Evolutionary conservation across 495 filamentous ascomycete genomes (phyloP).

Genomic region (Acidiella bohemica): DNA sequence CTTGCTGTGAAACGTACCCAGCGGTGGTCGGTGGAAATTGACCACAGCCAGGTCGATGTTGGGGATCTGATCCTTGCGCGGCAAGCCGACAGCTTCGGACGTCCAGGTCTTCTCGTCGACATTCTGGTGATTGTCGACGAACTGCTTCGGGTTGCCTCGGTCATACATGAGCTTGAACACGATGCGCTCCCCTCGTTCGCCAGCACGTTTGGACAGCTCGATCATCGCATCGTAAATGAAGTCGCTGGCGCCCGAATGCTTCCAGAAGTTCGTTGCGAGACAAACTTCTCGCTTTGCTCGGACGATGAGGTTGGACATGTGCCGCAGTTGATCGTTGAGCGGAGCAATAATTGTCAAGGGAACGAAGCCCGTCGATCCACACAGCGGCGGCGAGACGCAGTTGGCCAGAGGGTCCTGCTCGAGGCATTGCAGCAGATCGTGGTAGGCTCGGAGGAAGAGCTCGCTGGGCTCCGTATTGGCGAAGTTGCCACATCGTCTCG

Average conservation of each 20-base stretch:
- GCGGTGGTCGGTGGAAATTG: constrained; percentile 56
- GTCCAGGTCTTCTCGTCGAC: constrained; percentile 46
- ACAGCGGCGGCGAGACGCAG: constrained; percentile 55
- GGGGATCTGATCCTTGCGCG: constrained; percentile 48
- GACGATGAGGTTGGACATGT: constrained; percentile 63
- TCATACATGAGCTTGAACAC: constrained; percentile 68
- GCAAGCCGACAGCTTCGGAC: constrained; percentile 43
- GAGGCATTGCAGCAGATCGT: constrained; percentile 49
- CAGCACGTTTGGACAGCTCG: constrained; percentile 53
- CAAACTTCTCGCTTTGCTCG: constrained; percentile 59
- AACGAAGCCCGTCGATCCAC: constrained; percentile 52
- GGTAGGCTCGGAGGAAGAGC: constrained; percentile 54
- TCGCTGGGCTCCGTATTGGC: constrained; percentile 48
- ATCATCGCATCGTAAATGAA: constrained; percentile 53
- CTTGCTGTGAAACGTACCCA: constrained; percentile 69
- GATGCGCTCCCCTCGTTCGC: constrained; percentile 41
- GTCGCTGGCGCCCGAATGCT: constrained; percentile 48
- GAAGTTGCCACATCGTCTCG: constrained; percentile 53
- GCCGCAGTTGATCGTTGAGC: constrained; percentile 55
- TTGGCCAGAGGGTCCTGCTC: constrained; percentile 41
- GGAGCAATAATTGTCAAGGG: constrained; percentile 57
- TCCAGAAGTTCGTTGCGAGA: constrained; percentile 65
- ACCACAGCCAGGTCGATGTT: constrained; percentile 59
- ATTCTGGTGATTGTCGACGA: constrained; percentile 47
- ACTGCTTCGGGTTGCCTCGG: constrained; percentile 49